Percentiles rank a stretch among this genome's conserved stretches.
These are phyloP conservation scores for Leccinum ochraceum DNA, from an alignment of 768 basidiomycete species.

Conservation along the genomic window DNA sequence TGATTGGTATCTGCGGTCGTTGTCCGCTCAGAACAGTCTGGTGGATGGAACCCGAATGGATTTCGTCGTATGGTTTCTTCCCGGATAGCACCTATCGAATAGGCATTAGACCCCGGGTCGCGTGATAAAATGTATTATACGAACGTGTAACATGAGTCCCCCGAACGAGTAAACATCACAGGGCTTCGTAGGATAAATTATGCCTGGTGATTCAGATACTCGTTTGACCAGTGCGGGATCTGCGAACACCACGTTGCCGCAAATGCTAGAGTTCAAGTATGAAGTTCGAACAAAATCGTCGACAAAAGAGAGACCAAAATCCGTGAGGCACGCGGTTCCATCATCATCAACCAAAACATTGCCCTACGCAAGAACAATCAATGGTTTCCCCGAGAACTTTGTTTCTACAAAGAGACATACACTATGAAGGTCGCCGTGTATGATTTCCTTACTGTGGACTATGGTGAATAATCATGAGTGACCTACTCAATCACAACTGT, in stretches of 20 bases:
- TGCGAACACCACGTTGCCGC: constrained; percentile 48
- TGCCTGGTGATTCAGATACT: not conserved
- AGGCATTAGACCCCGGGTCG: constrained; percentile 7
- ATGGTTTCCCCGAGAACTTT: not conserved
- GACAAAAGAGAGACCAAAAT: constrained; percentile 44
- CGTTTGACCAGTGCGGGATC: constrained; percentile 36
- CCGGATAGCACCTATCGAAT: constrained; percentile 21
- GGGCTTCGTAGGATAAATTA: constrained; percentile 17
- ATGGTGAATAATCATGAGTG: not conserved
- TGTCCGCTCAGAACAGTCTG: constrained; percentile 4
- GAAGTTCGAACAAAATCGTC: constrained; percentile 30
- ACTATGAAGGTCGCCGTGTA: constrained; percentile 41
- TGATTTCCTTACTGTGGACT: constrained; percentile 27
- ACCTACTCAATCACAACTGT: not conserved
- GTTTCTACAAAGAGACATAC: constrained; percentile 18
- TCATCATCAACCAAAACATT: constrained; percentile 46
- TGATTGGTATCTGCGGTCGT: constrained; percentile 14
- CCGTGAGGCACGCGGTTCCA: constrained; percentile 45
- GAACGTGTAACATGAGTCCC: constrained; percentile 20
- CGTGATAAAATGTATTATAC: not conserved
- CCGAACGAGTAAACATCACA: constrained; percentile 34
- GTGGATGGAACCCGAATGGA: not conserved
- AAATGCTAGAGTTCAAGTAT: constrained; percentile 33
- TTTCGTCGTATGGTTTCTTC: constrained; percentile 21
- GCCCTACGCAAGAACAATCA: constrained; percentile 14